A percentile compares a stretch with the other conserved stretches of the same genome.
These are phyloP conservation scores for Yamadazyma blattariae DNA, from an alignment of 1,139 yeast species.

Conservation along the genomic window DNA sequence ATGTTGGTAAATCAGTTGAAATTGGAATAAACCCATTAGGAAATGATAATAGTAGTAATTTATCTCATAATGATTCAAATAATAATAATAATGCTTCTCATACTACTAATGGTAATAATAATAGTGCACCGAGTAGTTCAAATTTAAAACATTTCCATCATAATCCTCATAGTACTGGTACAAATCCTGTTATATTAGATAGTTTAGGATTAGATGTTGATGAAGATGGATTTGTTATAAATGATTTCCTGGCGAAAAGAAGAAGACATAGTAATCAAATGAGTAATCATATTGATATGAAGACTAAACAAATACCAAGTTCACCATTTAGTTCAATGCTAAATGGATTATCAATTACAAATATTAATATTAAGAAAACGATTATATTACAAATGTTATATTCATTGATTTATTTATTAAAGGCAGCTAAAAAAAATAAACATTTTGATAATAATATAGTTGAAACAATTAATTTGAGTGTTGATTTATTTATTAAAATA, in stretches of 20 bases:
- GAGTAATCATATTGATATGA: conserved; percentile 10
- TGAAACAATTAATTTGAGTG: conserved; percentile 26
- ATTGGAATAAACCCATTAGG: conserved; percentile 4
- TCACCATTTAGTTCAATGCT: conserved; percentile 45
- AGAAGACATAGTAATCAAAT: conserved; percentile 19
- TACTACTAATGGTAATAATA: conserved; percentile 1
- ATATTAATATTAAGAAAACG: conserved; percentile 44
- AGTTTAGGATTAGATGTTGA: conserved; percentile 37
- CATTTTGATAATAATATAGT: conserved; percentile 19
- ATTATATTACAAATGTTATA: conserved; percentile 46
- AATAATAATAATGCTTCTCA: conserved; percentile 1
- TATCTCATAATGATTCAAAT: background rate
- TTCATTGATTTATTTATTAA: conserved; percentile 39
- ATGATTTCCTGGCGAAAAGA: conserved; percentile 44
- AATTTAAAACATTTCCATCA: conserved; percentile 16
- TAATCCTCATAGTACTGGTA: conserved; percentile 18
- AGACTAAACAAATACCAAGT: conserved; percentile 28
- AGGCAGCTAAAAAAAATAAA: conserved; percentile 25
- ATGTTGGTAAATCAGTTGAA: conserved; percentile 23
- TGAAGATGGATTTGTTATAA: conserved; percentile 48
- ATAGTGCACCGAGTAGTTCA: conserved; percentile 3
- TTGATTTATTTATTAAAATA: conserved; percentile 35
- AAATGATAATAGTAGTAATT: background rate
- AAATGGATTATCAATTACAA: conserved; percentile 45
- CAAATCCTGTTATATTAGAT: conserved; percentile 28